Conservation (phyloP, 2,329 filamentous ascomycete species). For the Zarea fungicola region DNA sequence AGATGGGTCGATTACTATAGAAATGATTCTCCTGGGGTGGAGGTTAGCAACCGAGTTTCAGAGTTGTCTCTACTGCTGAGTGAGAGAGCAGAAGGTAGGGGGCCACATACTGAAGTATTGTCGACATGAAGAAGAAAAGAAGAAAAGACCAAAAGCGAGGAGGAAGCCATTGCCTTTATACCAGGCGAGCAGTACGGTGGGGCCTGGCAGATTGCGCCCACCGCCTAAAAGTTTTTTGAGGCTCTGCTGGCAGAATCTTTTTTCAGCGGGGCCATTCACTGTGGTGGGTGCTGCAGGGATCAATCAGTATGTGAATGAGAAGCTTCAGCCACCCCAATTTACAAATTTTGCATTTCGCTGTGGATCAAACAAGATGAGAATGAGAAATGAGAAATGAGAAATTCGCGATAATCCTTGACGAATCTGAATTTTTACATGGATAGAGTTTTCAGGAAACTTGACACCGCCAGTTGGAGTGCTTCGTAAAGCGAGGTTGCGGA, state of each 20-base stretch:
- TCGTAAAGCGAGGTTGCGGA: no score
- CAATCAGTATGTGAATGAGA: no score
- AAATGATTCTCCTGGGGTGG: conserved; percentile 74
- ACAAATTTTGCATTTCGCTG: no score
- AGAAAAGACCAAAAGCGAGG: conserved; percentile 33
- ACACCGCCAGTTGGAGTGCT: no score
- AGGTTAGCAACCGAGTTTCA: conserved; percentile 19
- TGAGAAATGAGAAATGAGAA: no score
- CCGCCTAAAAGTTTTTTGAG: conserved; percentile 26
- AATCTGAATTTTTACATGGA: no score
- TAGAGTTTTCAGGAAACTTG: no score
- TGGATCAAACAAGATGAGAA: no score
- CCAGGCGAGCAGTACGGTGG: not conserved
- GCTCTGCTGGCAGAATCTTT: conserved; percentile 19
- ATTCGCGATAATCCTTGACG: no score
- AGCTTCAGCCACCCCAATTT: no score
- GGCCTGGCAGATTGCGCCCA: conserved; percentile 22
- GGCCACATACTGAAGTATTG: conserved; percentile 52
- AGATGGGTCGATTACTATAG: conserved; percentile 91
- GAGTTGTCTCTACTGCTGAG: no score
- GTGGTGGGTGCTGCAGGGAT: not conserved
- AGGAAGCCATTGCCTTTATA: conserved; percentile 37
- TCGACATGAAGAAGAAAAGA: conserved; percentile 55
- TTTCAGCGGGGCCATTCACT: conserved; percentile 6
- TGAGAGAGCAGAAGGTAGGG: conserved; percentile 25